These are phyloP conservation scores for Malassezia arunalokei DNA, from an alignment of 1,284 basidiomycete genomes.

Conservation along the genomic window DNA sequence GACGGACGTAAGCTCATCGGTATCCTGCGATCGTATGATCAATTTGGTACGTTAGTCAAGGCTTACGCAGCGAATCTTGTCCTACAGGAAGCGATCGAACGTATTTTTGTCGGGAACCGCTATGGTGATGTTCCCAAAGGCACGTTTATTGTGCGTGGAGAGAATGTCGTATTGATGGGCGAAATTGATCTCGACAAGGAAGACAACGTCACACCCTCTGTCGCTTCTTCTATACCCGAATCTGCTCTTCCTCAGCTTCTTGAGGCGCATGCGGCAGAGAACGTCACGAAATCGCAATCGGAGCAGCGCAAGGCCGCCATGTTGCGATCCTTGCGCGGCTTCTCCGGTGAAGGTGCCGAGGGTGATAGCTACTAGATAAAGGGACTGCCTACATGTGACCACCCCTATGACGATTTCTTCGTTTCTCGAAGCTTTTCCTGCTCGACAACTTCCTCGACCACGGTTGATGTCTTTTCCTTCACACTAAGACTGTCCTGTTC, in stretches of 20 bases:
- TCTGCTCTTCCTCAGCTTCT: constrained; percentile 28
- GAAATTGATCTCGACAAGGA: constrained; percentile 56
- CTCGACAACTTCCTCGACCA: constrained; percentile 28
- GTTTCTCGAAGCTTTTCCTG: constrained; percentile 20
- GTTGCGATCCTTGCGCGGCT: constrained; percentile 29
- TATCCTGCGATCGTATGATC: constrained; percentile 91
- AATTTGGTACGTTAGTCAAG: constrained; percentile 66
- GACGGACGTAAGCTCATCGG: constrained; percentile 94
- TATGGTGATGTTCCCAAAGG: constrained; percentile 76
- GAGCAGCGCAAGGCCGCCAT: constrained; percentile 33
- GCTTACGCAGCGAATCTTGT: constrained; percentile 68
- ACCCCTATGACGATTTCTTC: background rate
- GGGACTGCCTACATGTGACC: background rate
- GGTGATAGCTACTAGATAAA: constrained; percentile 36
- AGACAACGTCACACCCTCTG: constrained; percentile 34
- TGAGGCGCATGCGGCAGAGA: constrained; percentile 27
- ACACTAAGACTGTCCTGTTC: constrained; percentile 17
- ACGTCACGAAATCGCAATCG: constrained; percentile 28
- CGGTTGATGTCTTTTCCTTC: constrained; percentile 28
- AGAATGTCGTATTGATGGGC: constrained; percentile 92
- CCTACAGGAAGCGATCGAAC: constrained; percentile 54
- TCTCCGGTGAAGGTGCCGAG: constrained; percentile 41
- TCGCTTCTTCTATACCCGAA: constrained; percentile 30
- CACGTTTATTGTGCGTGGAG: constrained; percentile 85
- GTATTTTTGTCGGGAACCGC: constrained; percentile 54